Base-by-base conservation (phyloP, 495 filamentous ascomycete species). In the Neurospora sp. region DNA sequence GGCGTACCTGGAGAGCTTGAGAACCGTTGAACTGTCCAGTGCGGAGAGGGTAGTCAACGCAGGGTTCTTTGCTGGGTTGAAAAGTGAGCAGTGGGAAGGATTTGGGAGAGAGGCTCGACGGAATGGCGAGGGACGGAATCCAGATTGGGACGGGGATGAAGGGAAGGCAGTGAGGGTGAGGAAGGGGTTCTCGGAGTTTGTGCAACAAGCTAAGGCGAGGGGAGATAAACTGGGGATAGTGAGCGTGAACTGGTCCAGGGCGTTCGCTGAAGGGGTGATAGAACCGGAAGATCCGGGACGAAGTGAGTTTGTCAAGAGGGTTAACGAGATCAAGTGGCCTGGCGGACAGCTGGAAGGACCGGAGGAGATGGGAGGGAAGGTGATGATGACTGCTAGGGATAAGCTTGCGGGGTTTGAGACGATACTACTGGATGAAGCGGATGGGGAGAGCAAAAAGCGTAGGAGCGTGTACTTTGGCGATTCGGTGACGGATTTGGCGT, bases 191-290 rank as follows among this genome's bases (percentile, higher is more conserved):
- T 48, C 19, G 40, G 71, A 71, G 21, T 80, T 86, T 43, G 70
- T 84, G 36, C 28, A 40, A 70, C 39, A 37, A 66, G 39, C 75
- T 74, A 34, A 42, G 5, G 3, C 71, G 6, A 36, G 45, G 73
- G 54, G 79, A 76, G 6, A 79, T 74, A 81, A 75, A 39, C 75
- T 83, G 69, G 79, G 77, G 31, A 75, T 86, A 4, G 77, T 86
- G 9, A 84, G 82, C 15, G 83, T 86, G 3, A 86, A 86, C 62
- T 86, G 84, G 84, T 83, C 81, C 5, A 54, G 76, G 0, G 77
- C 78, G n/a, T 86, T 85, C 71, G 83, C 86, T 10, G 71, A 77
- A 13, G 78, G 79, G 17, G 78, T 78, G 10, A 39, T 82, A 4
- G 73, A 17, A 36, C 39, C 21, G n/a, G 71, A 54, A 15, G 42